Evolutionary conservation across 2,329 filamentous ascomycete species (phyloP).

Genomic region (Fusarium caatingaense): DNA sequence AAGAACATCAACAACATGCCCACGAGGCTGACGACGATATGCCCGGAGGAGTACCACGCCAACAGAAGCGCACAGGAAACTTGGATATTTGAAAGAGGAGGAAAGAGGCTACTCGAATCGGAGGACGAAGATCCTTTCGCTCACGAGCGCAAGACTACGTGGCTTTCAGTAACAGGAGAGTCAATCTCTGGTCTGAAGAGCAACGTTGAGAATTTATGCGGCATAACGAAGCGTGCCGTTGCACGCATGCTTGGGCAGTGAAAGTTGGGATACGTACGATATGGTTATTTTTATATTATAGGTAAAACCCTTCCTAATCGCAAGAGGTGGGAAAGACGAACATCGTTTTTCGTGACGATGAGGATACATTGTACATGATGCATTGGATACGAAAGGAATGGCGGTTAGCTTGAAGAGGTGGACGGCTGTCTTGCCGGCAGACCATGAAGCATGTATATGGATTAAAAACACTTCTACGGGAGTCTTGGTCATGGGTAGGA

Average conservation of each 20-base stretch:
- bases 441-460: constrained; percentile 44
- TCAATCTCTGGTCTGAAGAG: constrained; percentile 19
- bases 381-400: constrained; percentile 16
- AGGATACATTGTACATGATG: constrained; percentile 40
- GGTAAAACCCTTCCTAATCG: constrained; percentile 3
- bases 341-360: neutral
- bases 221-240: constrained; percentile 30
- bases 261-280: constrained; percentile 2
- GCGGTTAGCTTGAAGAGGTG: neutral
- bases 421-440: constrained; percentile 33
- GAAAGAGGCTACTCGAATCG: constrained; percentile 33
- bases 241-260: constrained; percentile 32
- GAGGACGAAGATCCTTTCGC: constrained; percentile 9
- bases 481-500: constrained; percentile 46
- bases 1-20: constrained; percentile 2
- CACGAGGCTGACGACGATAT: constrained; percentile 23
- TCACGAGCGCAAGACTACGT: constrained; percentile 10
- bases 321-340: neutral
- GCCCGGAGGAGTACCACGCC: constrained; percentile 34
- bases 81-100: constrained; percentile 42
- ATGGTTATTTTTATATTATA: constrained; percentile 18
- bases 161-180: constrained; percentile 22
- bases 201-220: constrained; percentile 27
- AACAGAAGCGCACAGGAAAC: constrained; percentile 38
- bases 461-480: constrained; percentile 40